Percentiles rank a stretch among this genome's conserved stretches.
phyloP scores from a whole-genome alignment of 352 stramenopile species.

The Blastocystis sp. region DNA sequence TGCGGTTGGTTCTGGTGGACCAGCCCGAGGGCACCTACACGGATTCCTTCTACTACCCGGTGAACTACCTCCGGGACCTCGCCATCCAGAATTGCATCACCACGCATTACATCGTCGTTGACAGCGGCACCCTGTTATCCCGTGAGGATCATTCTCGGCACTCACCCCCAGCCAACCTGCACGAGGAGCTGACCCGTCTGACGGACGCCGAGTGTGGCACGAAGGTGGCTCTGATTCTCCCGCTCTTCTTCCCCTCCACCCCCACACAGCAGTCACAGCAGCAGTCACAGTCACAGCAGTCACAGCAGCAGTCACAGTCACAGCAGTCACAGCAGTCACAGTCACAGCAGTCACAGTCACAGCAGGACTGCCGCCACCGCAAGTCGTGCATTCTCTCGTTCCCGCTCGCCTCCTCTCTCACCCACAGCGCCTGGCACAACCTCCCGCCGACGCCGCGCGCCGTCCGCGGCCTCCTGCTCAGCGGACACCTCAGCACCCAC shows the following conservation, averaged over 20 bases:
- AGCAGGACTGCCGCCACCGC: not conserved
- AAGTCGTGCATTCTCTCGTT: not conserved
- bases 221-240: not conserved
- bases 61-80: constrained; percentile 46
- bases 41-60: not conserved
- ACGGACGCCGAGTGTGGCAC: not conserved
- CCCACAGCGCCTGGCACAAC: not conserved
- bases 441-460: not conserved
- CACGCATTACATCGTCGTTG: constrained; percentile 46
- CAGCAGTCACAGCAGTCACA: no score
- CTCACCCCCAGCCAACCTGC: not conserved
- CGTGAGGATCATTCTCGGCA: not conserved
- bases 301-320: no score
- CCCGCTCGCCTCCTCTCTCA: not conserved
- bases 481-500: not conserved
- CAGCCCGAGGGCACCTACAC: not conserved
- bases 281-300: no score
- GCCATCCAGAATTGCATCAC: constrained; percentile 9
- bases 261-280: no score
- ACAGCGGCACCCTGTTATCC: not conserved
- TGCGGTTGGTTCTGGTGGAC: not conserved
- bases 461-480: not conserved
- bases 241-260: not conserved
- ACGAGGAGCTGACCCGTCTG: not conserved
- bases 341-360: no score